Percentiles rank a stretch among this genome's conserved stretches.
Conservation (phyloP, 306 rosid genomes). For the Fagus crenata region DNA sequence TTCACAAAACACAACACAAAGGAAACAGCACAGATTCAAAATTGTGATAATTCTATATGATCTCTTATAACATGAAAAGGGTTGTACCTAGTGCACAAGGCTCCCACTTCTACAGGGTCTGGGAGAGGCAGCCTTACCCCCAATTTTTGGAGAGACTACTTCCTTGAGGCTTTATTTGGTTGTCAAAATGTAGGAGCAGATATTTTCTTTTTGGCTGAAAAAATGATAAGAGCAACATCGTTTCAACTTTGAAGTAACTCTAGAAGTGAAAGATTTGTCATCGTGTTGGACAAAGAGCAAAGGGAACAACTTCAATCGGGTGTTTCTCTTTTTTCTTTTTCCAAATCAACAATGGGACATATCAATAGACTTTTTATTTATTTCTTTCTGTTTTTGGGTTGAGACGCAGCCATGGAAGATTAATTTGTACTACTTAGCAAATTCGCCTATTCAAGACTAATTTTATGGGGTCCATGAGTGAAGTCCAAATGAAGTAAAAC, state of each 20-base stretch:
- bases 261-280: neutral
- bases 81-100: no score
- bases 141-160: no score
- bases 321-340: neutral
- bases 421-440: no score
- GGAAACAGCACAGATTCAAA: neutral
- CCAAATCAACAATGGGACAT: neutral
- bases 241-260: neutral
- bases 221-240: neutral
- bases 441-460: no score
- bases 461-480: no score
- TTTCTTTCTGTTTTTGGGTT: no score
- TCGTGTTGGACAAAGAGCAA: neutral
- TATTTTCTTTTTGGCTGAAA: neutral
- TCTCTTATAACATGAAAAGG: neutral
- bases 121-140: no score
- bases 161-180: neutral
- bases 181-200: neutral
- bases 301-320: neutral
- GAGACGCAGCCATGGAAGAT: no score
- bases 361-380: neutral
- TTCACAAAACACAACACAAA: neutral
- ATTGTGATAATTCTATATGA: neutral
- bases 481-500: no score
- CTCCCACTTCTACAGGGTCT: no score